Conservation (phyloP, 1,284 basidiomycete species). For the Cryptococcus sp. region DNA sequence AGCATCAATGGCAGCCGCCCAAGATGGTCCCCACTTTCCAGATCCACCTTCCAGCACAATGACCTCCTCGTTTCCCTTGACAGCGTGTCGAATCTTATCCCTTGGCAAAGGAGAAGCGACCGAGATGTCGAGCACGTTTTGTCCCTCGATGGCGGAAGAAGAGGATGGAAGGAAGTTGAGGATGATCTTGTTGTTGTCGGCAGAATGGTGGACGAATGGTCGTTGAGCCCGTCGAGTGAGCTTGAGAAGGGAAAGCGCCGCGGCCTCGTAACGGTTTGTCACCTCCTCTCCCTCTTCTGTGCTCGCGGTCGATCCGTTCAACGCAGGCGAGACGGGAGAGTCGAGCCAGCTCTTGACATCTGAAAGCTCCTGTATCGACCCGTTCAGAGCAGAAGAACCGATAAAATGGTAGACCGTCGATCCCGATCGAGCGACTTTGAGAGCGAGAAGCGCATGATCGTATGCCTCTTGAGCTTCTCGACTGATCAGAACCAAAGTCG, state of each 20-base stretch:
- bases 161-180: conserved; percentile 63
- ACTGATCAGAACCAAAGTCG: conserved; percentile 57
- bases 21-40: conserved; percentile 74
- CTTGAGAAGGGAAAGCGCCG: conserved; percentile 58
- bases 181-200: conserved; percentile 60
- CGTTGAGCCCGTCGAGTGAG: conserved; percentile 59
- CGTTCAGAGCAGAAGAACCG: conserved; percentile 45
- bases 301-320: conserved; percentile 11
- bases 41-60: conserved; percentile 79
- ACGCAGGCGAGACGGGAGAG: conserved; percentile 8
- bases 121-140: conserved; percentile 63
- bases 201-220: conserved; percentile 45
- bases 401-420: conserved; percentile 76
- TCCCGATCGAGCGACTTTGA: conserved; percentile 58
- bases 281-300: conserved; percentile 24
- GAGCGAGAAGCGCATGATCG: conserved; percentile 66
- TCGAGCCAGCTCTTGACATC: conserved; percentile 58
- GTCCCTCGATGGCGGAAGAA: conserved; percentile 50
- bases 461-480: conserved; percentile 61
- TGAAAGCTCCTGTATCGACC: conserved; percentile 52
- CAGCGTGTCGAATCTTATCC: conserved; percentile 57
- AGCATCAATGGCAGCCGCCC: conserved; percentile 40
- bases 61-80: conserved; percentile 62
- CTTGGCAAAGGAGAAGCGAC: conserved; percentile 61
- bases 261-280: conserved; percentile 59